Evolutionary conservation across 179 eudicot genomes (phyloP).

Genomic region (Drosera spatulata): DNA sequence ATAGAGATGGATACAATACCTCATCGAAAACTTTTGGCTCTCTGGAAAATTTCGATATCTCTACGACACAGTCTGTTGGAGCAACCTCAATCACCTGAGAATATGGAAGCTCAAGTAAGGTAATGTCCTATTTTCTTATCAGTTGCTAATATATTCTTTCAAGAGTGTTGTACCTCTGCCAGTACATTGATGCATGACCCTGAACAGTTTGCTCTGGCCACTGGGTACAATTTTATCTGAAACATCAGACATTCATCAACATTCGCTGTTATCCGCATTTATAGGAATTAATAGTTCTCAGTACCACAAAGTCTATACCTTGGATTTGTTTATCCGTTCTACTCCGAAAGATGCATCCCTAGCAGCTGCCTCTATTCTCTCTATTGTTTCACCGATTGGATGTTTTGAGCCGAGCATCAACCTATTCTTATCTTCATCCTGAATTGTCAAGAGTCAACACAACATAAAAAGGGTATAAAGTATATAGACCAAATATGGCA

Average conservation of each 20-base stretch:
- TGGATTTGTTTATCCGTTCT: conserved; percentile 35
- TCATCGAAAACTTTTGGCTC: conserved; percentile 30
- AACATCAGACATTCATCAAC: conserved; percentile 3
- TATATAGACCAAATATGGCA: not conserved
- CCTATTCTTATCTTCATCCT: conserved; percentile 35
- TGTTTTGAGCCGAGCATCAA: conserved; percentile 40
- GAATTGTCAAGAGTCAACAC: conserved; percentile 1
- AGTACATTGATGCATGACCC: conserved; percentile 32
- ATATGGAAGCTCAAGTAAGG: conserved; percentile 5
- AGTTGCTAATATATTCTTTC: not conserved
- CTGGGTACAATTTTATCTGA: conserved; percentile 34
- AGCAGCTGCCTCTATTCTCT: conserved; percentile 56
- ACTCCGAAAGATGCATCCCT: conserved; percentile 27
- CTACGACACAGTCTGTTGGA: conserved; percentile 49
- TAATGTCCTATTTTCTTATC: conserved; percentile 2
- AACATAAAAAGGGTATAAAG: not conserved
- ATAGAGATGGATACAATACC: conserved; percentile 15
- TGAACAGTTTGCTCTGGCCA: conserved; percentile 21
- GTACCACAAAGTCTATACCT: conserved; percentile 17
- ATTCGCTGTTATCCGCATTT: not conserved
- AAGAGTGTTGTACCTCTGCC: conserved; percentile 26
- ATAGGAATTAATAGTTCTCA: not conserved
- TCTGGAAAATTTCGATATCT: conserved; percentile 42
- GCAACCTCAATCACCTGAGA: conserved; percentile 37
- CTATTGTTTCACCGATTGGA: conserved; percentile 30